These are phyloP conservation scores for Austropuccinia psidii DNA, from an alignment of 1,284 basidiomycete genomes.

Conservation along the genomic window DNA sequence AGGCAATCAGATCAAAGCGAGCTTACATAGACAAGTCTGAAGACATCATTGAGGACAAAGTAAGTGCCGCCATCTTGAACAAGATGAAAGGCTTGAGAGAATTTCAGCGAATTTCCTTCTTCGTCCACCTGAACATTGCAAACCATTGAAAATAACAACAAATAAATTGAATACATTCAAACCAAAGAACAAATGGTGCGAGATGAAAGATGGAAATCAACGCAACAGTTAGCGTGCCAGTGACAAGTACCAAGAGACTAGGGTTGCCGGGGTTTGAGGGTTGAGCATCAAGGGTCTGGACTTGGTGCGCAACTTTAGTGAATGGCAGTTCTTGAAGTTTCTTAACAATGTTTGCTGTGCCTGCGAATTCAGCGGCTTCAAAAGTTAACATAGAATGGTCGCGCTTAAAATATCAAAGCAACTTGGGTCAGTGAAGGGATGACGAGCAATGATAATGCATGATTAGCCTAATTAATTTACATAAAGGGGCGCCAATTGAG, in stretches of 20 bases:
- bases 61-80: constrained; percentile 67
- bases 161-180: neutral
- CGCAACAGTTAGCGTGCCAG: constrained; percentile 58
- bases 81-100: constrained; percentile 86
- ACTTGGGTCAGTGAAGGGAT: neutral
- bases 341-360: constrained; percentile 60
- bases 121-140: constrained; percentile 90
- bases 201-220: neutral
- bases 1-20: too few species aligned
- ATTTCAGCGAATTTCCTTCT: constrained; percentile 66
- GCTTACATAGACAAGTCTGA: constrained; percentile 41
- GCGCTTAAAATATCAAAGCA: too few species aligned
- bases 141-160: too few species aligned
- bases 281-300: constrained; percentile 80
- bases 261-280: constrained; percentile 62
- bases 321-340: constrained; percentile 84
- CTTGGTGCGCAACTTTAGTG: constrained; percentile 68
- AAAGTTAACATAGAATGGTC: constrained; percentile 78
- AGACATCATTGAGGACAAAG: constrained; percentile 61
- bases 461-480: constrained; percentile 37
- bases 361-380: constrained; percentile 63
- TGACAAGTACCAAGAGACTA: constrained; percentile 77
- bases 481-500: constrained; percentile 45
- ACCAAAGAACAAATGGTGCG: neutral
- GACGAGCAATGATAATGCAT: neutral